A percentile compares a stretch with the other conserved stretches of the same genome.
These are phyloP conservation scores for Plasmodium inui DNA, from an alignment of 169 alveolate species.

Conservation along the genomic window DNA sequence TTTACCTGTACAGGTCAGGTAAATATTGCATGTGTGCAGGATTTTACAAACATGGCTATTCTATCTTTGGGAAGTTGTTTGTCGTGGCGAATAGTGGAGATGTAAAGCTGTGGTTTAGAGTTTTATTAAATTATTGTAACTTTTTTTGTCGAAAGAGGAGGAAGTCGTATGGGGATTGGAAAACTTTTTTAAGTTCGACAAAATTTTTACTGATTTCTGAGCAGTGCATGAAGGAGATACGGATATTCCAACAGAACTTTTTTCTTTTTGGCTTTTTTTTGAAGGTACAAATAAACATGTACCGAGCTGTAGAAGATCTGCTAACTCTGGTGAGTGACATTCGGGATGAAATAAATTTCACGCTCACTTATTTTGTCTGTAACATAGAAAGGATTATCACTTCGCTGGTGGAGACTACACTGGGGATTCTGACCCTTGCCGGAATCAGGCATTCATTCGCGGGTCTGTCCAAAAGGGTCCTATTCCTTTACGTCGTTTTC, in stretches of 20 bases:
- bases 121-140: constrained; percentile 40
- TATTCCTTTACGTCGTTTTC: constrained; percentile 16
- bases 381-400: constrained; percentile 39
- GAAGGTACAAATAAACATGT: constrained; percentile 32
- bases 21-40: constrained; percentile 46
- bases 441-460: constrained; percentile 38
- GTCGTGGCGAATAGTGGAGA: constrained; percentile 25
- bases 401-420: constrained; percentile 18
- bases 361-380: constrained; percentile 43
- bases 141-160: constrained; percentile 39
- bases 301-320: constrained; percentile 50
- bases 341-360: constrained; percentile 69
- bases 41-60: constrained; percentile 35
- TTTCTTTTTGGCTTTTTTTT: constrained; percentile 34
- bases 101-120: constrained; percentile 44
- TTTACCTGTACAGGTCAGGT: constrained; percentile 58
- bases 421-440: constrained; percentile 14
- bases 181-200: constrained; percentile 3
- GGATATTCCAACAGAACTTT: constrained; percentile 36
- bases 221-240: constrained; percentile 37
- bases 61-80: constrained; percentile 29
- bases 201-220: constrained; percentile 42
- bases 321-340: constrained; percentile 46
- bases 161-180: neutral
- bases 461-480: constrained; percentile 30